Conservation (phyloP, 192 early-diverging fungal species). For the Haplosporangium gracile region DNA sequence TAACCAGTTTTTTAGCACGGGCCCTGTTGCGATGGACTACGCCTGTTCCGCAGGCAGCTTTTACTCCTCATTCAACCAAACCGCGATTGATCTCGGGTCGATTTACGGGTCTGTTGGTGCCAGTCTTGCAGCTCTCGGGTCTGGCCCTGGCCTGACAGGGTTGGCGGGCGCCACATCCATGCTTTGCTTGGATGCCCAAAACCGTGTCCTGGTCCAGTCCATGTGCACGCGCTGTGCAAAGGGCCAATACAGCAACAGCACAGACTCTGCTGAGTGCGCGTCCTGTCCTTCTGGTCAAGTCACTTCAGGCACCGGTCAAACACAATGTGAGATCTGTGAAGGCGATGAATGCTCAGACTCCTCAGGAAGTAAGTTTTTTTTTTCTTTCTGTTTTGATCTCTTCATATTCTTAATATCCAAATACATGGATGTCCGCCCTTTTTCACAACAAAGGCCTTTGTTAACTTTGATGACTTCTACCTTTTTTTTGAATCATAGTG, state of each 20-base stretch:
- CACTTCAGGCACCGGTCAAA: slow-evolving; percentile 33
- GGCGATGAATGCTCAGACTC: slow-evolving; percentile 15
- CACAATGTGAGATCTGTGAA: slow-evolving; percentile 16
- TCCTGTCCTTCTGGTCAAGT: slow-evolving; percentile 16
- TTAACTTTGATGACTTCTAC: not conserved
- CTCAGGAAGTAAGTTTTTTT: slow-evolving; percentile 8
- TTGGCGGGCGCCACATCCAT: not conserved
- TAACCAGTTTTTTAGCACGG: slow-evolving; percentile 28
- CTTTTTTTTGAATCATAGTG: not conserved
- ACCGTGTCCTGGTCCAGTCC: slow-evolving; percentile 26
- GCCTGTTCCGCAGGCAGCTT: slow-evolving; percentile 26
- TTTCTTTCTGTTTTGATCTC: no score
- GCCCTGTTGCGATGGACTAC: slow-evolving; percentile 22
- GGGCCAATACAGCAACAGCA: slow-evolving; percentile 13
- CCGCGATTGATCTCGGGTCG: not conserved
- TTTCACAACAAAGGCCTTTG: no score
- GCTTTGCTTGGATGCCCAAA: slow-evolving; percentile 22
- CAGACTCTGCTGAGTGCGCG: slow-evolving; percentile 18
- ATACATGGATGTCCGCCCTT: not conserved
- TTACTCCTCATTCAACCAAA: slow-evolving; percentile 16
- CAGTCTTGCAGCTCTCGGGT: not conserved
- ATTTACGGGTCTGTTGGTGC: not conserved
- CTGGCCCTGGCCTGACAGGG: not conserved
- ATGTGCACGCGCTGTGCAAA: slow-evolving; percentile 28
- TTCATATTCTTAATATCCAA: not conserved